Evolutionary conservation across 441 rosid species (phyloP).

Genomic region (Raphanus hybrid): DNA sequence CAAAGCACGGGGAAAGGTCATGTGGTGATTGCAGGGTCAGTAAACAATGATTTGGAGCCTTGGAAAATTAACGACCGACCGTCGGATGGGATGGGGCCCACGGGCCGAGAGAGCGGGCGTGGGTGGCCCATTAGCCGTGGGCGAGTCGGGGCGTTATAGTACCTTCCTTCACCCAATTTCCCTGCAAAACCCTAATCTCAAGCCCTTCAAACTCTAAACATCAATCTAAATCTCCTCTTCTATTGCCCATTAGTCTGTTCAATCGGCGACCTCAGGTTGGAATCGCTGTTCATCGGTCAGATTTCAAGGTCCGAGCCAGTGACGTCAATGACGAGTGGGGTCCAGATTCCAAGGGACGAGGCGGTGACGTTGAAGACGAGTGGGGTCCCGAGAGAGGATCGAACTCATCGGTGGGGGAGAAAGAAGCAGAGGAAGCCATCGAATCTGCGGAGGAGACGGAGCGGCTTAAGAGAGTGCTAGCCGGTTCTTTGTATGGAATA

Average conservation of each 20-base stretch:
- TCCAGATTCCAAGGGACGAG: conserved; percentile 27
- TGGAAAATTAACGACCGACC: too few relatives aligned
- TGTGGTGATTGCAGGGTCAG: too few relatives aligned
- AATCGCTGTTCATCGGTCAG: conserved; percentile 32
- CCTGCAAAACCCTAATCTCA: conserved; percentile 49
- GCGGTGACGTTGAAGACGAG: neutral
- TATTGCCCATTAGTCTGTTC: conserved; percentile 10
- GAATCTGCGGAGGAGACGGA: conserved; percentile 56
- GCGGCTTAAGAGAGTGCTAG: conserved; percentile 62
- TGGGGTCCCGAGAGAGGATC: conserved; percentile 30
- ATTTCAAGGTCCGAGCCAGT: conserved; percentile 47
- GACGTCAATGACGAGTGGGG: conserved; percentile 55
- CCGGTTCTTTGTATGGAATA: conserved; percentile 77
- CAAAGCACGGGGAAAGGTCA: too few relatives aligned
- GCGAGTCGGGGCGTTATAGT: too few relatives aligned
- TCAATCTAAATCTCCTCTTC: conserved; percentile 40
- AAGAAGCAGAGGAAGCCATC: conserved; percentile 46
- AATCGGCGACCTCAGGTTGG: conserved; percentile 4
- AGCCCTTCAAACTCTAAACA: conserved; percentile 20
- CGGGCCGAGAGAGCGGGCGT: too few relatives aligned
- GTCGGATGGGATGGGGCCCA: too few relatives aligned
- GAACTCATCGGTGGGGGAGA: conserved; percentile 55
- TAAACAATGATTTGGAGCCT: too few relatives aligned
- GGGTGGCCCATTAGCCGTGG: too few relatives aligned
- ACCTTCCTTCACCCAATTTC: conserved; percentile 48